A percentile compares a stretch with the other conserved stretches of the same genome.
phyloP scores from a whole-genome alignment of 441 rosid genomes.

The Euphorbia neoarborescens region DNA sequence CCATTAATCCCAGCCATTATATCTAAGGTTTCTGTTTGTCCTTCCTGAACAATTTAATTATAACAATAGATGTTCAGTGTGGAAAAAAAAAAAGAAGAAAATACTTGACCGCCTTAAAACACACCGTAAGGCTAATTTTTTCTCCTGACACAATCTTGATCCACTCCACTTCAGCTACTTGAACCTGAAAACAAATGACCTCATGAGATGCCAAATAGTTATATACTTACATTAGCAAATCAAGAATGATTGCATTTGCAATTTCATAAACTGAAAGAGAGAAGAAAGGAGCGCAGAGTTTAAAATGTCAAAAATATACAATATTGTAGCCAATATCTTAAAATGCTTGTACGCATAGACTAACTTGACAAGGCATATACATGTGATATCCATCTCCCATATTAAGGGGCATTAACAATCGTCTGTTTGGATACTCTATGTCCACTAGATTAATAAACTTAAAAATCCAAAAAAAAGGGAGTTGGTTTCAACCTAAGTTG shows the following conservation, averaged over 20 bases:
- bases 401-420: neutral
- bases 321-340: neutral
- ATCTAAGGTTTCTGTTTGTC: constrained; percentile 46
- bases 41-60: constrained; percentile 55
- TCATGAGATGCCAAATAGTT: constrained; percentile 19
- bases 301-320: constrained; percentile 1
- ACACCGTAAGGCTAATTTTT: constrained; percentile 79
- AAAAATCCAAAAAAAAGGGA: neutral
- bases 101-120: constrained; percentile 20
- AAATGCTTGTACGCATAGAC: neutral
- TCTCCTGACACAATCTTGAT: constrained; percentile 68
- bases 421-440: neutral
- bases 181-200: constrained; percentile 49
- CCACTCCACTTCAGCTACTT: constrained; percentile 93
- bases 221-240: constrained; percentile 2
- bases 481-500: neutral
- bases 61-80: constrained; percentile 15
- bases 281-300: neutral
- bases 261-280: constrained; percentile 11
- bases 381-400: neutral
- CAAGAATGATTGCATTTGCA: neutral
- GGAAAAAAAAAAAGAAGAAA: constrained; percentile 13
- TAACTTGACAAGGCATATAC: neutral
- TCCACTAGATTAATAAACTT: neutral
- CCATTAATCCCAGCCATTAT: constrained; percentile 62